These are phyloP conservation scores for Quercus lobata DNA, from an alignment of 331 rosid genomes.

Conservation along the genomic window DNA sequence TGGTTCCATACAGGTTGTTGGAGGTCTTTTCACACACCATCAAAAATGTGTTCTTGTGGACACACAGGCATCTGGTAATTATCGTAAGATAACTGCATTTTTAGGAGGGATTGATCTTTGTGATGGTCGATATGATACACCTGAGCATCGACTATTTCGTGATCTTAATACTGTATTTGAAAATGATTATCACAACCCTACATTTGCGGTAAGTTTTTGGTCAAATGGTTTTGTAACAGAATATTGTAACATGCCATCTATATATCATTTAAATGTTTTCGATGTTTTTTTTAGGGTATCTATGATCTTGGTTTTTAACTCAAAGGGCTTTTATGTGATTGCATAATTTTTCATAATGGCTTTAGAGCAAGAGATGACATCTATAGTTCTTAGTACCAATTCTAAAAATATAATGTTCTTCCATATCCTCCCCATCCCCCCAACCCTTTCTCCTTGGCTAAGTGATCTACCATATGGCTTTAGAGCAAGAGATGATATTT, in stretches of 20 bases:
- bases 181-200: slow-evolving; percentile 83
- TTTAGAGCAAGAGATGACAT: background rate
- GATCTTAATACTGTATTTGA: slow-evolving; percentile 58
- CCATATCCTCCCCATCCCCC: background rate
- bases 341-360: background rate
- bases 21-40: slow-evolving; percentile 86
- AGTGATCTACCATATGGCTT: background rate
- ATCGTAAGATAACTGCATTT: slow-evolving; percentile 83
- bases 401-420: background rate
- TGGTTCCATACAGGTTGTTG: slow-evolving; percentile 65
- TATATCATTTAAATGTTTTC: background rate
- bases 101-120: slow-evolving; percentile 95
- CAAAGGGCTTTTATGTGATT: background rate
- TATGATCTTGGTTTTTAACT: background rate
- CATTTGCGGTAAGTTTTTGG: slow-evolving; percentile 67
- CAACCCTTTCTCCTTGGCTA: background rate
- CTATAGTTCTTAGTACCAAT: background rate
- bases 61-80: slow-evolving; percentile 78
- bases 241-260: background rate
- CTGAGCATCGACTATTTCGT: slow-evolving; percentile 87
- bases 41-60: slow-evolving; percentile 92
- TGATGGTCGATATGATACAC: slow-evolving; percentile 98
- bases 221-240: background rate
- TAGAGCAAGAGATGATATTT: too few species aligned
- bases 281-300: background rate